phyloP scores from a whole-genome alignment of 257 asterid species.

The Nicotiana sylvestris region DNA sequence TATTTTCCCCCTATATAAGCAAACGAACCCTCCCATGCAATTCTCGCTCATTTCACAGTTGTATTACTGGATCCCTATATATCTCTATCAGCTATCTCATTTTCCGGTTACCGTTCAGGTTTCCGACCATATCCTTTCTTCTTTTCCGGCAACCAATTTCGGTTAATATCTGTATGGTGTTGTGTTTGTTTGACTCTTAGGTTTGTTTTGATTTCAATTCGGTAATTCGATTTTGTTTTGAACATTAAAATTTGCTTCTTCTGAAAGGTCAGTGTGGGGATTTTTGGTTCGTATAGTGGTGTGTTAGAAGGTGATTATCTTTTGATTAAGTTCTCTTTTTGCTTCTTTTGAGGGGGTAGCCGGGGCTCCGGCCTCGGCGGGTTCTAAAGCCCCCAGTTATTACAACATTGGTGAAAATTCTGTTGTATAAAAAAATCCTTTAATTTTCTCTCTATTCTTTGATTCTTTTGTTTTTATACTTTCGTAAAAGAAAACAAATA shows the following conservation, averaged over 20 bases:
- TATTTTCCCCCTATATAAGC: constrained; percentile 42
- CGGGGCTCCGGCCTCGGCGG: constrained; percentile 99
- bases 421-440: constrained; percentile 12
- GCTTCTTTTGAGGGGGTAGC: constrained; percentile 99
- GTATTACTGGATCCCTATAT: constrained; percentile 22
- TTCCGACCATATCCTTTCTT: constrained; percentile 21
- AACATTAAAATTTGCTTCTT: constrained; percentile 35
- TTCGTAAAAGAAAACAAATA: constrained; percentile 18
- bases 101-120: constrained; percentile 35
- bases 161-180: constrained; percentile 59
- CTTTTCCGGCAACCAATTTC: neutral
- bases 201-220: constrained; percentile 17
- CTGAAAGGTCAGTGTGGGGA: constrained; percentile 94
- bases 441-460: constrained; percentile 32
- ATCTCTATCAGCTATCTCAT: neutral
- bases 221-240: neutral
- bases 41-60: constrained; percentile 57
- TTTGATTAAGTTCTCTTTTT: constrained; percentile 59
- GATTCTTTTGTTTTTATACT: constrained; percentile 30
- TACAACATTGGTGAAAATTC: constrained; percentile 34
- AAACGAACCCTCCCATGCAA: constrained; percentile 49
- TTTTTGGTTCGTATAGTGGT: constrained; percentile 40
- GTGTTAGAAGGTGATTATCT: constrained; percentile 43
- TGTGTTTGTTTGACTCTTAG: constrained; percentile 28
- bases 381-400: constrained; percentile 92